These are phyloP conservation scores for Bretschneidera sinensis DNA, from an alignment of 345 rosid genomes.

Conservation along the genomic window DNA sequence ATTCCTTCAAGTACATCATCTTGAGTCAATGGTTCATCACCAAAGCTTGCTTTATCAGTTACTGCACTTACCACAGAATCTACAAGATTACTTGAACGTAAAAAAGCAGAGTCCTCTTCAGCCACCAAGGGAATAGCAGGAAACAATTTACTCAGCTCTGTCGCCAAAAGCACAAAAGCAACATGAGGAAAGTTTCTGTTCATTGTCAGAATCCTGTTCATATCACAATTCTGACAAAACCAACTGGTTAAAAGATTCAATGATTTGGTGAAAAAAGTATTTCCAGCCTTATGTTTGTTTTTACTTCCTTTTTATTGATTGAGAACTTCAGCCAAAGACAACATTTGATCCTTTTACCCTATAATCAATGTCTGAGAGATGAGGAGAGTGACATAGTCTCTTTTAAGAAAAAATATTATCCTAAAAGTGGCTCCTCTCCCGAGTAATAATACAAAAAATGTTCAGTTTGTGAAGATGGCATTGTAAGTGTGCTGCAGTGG, in stretches of 20 bases:
- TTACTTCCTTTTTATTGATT: not conserved
- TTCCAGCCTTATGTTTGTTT: not conserved
- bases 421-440: no score
- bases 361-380: no score
- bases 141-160: constrained; percentile 67
- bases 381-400: no score
- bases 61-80: constrained; percentile 62
- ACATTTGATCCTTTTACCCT: not conserved
- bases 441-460: no score
- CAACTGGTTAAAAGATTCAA: no score
- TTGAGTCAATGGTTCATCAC: constrained; percentile 40
- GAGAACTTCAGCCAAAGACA: not conserved
- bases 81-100: constrained; percentile 62
- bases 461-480: no score
- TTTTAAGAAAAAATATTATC: no score
- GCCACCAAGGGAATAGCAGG: constrained; percentile 91
- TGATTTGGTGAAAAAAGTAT: not conserved
- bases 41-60: constrained; percentile 34
- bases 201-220: no score
- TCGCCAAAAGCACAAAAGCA: constrained; percentile 16
- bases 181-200: not conserved
- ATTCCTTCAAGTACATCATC: constrained; percentile 72
- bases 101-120: constrained; percentile 79
- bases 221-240: no score
- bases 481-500: not conserved